A percentile compares a stretch with the other conserved stretches of the same genome.
Evolutionary conservation across 2,329 filamentous ascomycete genomes (phyloP).

Genomic region (Sporothrix phasma): DNA sequence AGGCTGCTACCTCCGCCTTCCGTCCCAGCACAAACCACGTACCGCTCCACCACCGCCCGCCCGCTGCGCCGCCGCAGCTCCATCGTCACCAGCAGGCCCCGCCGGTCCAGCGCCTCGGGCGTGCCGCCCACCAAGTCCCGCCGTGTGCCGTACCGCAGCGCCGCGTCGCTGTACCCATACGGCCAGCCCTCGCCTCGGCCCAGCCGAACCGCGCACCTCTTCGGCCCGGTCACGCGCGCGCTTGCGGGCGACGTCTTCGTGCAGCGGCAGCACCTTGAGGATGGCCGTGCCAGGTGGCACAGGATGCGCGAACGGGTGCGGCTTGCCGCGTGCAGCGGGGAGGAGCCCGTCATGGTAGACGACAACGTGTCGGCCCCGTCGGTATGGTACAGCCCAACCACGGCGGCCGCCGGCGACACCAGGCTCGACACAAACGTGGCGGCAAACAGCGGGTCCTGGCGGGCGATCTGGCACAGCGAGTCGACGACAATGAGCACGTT

Average conservation of each 20-base stretch:
- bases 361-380: slow-evolving; percentile 35
- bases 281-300: slow-evolving; percentile 80
- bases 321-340: slow-evolving; percentile 45
- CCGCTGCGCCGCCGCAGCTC: slow-evolving; percentile 80
- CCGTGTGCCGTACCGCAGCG: slow-evolving; percentile 1
- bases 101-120: slow-evolving; percentile 19
- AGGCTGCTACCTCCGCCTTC: background rate
- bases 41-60: slow-evolving; percentile 60
- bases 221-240: slow-evolving; percentile 67
- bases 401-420: slow-evolving; percentile 55
- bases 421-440: slow-evolving; percentile 60
- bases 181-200: slow-evolving; percentile 69
- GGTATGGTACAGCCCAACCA: slow-evolving; percentile 72
- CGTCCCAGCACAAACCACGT: slow-evolving; percentile 37
- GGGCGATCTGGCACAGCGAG: slow-evolving; percentile 58
- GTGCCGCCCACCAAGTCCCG: slow-evolving; percentile 22
- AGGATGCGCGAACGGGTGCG: slow-evolving; percentile 62
- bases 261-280: slow-evolving; percentile 60
- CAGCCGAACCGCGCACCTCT: slow-evolving; percentile 67
- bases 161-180: slow-evolving; percentile 49
- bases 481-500: slow-evolving; percentile 66
- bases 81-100: slow-evolving; percentile 66
- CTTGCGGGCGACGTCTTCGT: slow-evolving; percentile 64
- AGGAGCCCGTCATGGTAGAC: slow-evolving; percentile 20
- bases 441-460: slow-evolving; percentile 45